Evolutionary conservation across 306 rosid genomes (phyloP), one percentile per base, ranked within the genome.

Genomic region (Gleditsia sinensis): DNA sequence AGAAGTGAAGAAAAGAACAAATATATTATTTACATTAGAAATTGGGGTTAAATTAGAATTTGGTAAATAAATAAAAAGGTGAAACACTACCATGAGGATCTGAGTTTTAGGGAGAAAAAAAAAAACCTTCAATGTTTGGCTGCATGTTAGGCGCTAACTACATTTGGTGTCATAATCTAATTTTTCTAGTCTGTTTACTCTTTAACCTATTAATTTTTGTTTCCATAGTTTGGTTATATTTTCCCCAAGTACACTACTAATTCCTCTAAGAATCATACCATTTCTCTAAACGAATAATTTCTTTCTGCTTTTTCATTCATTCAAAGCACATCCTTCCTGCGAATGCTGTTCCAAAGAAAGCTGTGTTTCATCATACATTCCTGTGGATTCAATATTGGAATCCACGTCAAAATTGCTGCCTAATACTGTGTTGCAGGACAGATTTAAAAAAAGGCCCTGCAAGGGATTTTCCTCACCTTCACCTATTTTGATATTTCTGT

Each of bases 391-490:
- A 75, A 87, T 78, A 72, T 76, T 81, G 30, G 81, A 56, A 78
- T 71, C 86, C 57, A 17, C 60, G 67, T 81, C 84, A 76, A 78
- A 84, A 73, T 81, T 80, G 76, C 79, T 88, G 76, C 78, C 74
- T 62, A 78, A 82, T 76, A 77, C 59, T 72, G 76, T 45, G 67
- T 81, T 86, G 85, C 89, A 75, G 57, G 88, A 82, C 86, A 74
- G 54, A 69, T 89, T 80, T 68, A 87, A 86, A 88, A 88, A 84
- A 53, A 83, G 88, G 53, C 79, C 90, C 86, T 73, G 91, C 96
- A 85, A 79, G 81, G 46, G 78, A 75, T 59, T 73, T 71, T 42
- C 85, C 76, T 78, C 49, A 54, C 51, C 83, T 71, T 81, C 88
- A 33, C 71, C 84, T 42, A 45, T 37, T 68, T 75, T 63, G 73